These are phyloP conservation scores for Rhynchosporium agropyri DNA, from an alignment of 2,329 filamentous ascomycete species.

Conservation along the genomic window DNA sequence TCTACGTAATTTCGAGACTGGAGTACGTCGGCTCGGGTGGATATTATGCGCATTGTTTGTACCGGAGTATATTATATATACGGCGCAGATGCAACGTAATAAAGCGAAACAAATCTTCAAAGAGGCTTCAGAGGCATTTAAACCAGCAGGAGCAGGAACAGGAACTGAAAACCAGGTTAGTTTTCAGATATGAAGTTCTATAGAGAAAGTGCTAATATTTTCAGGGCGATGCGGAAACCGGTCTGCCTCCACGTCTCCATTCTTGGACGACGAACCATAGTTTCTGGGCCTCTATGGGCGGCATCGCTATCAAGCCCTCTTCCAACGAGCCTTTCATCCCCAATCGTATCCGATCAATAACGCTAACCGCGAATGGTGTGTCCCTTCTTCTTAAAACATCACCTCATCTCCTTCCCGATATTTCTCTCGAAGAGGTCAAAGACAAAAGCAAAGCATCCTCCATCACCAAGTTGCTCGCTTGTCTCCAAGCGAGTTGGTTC, in stretches of 20 bases:
- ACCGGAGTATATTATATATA: not conserved
- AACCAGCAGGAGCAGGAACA: not conserved
- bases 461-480: conserved; percentile 4
- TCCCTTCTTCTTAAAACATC: not conserved
- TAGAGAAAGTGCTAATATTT: not conserved
- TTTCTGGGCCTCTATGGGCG: conserved; percentile 7
- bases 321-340: not conserved
- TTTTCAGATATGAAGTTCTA: not conserved
- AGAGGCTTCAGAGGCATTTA: not conserved
- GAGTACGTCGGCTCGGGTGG: not conserved
- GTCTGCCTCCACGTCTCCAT: not conserved
- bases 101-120: not conserved
- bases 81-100: not conserved
- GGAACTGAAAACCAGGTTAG: not conserved
- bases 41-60: not conserved
- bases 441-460: conserved; percentile 7
- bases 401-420: not conserved
- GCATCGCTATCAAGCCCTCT: not conserved
- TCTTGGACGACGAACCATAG: conserved; percentile 4
- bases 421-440: conserved; percentile 1
- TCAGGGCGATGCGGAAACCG: not conserved
- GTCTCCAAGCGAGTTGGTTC: conserved; percentile 6
- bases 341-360: not conserved
- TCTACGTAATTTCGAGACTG: not conserved
- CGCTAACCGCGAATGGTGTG: not conserved